Conservation (phyloP, 2,329 filamentous ascomycete species). For the Torrubiellomyces zombiae region DNA sequence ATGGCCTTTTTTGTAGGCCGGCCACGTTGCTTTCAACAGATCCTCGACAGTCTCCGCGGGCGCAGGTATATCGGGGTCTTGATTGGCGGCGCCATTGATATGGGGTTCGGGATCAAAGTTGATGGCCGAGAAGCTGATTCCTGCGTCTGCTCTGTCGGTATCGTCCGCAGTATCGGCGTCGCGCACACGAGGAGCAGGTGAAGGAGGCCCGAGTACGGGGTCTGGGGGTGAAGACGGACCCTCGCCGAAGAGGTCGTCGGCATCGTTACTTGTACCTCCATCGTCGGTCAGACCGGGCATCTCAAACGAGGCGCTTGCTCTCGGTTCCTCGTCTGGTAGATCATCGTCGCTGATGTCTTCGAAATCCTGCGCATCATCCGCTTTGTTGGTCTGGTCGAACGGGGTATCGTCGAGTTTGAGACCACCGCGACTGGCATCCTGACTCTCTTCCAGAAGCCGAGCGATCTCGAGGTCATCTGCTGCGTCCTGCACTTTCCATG, state of each 20-base stretch:
- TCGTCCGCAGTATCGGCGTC: slow-evolving; percentile 21
- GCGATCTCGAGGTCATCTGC: slow-evolving; percentile 32
- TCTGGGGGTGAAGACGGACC: slow-evolving; percentile 33
- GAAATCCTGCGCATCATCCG: slow-evolving; percentile 79
- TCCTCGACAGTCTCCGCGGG: slow-evolving; percentile 60
- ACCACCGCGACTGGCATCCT: slow-evolving; percentile 20
- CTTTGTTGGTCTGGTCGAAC: slow-evolving; percentile 60
- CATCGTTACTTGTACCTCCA: slow-evolving; percentile 40
- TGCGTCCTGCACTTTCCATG: slow-evolving; percentile 26
- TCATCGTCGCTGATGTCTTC: slow-evolving; percentile 89
- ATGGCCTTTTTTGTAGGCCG: slow-evolving; percentile 59
- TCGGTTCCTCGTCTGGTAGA: slow-evolving; percentile 58
- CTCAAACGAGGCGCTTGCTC: slow-evolving; percentile 24
- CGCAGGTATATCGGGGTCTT: slow-evolving; percentile 48
- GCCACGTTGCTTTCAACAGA: slow-evolving; percentile 63
- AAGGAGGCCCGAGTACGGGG: slow-evolving; percentile 22
- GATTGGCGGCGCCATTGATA: slow-evolving; percentile 28
- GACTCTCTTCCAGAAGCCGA: slow-evolving; percentile 24
- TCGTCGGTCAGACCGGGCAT: slow-evolving; percentile 42
- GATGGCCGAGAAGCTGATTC: slow-evolving; percentile 21
- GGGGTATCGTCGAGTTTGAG: slow-evolving; percentile 26
- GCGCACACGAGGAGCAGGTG: slow-evolving; percentile 25
- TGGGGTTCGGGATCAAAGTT: slow-evolving; percentile 32
- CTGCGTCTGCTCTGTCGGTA: slow-evolving; percentile 14
- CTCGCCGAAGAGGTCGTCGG: slow-evolving; percentile 55